Percentiles rank a stretch among this genome's conserved stretches.
phyloP scores from a whole-genome alignment of 2,329 filamentous ascomycete species.

The Cladosporium sp. region DNA sequence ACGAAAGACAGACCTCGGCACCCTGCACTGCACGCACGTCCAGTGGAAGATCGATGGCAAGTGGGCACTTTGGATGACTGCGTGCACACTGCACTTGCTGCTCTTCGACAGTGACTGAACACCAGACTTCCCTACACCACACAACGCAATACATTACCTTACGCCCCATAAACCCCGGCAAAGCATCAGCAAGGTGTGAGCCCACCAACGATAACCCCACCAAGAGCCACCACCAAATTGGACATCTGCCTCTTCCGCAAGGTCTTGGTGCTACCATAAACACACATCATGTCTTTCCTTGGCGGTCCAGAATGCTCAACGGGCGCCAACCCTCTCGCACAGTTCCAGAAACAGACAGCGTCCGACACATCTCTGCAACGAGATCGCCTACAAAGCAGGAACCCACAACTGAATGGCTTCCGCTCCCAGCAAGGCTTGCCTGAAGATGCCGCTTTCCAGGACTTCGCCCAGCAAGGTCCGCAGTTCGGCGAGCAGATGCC shows the following conservation, averaged over 20 bases:
- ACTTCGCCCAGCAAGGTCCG: slow-evolving; percentile 78
- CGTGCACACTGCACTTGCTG: neutral
- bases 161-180: neutral
- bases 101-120: neutral
- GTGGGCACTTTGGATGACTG: neutral
- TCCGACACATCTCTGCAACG: slow-evolving; percentile 93
- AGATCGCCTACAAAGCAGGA: slow-evolving; percentile 60
- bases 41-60: too few relatives aligned
- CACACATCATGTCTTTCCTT: slow-evolving; percentile 77
- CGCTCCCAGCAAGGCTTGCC: slow-evolving; percentile 25
- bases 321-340: slow-evolving; percentile 89
- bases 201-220: neutral
- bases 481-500: slow-evolving; percentile 51
- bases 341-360: slow-evolving; percentile 95
- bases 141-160: neutral
- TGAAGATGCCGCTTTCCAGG: slow-evolving; percentile 37
- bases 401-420: slow-evolving; percentile 29
- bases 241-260: too few relatives aligned
- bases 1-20: neutral
- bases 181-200: neutral
- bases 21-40: too few relatives aligned
- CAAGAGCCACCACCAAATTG: too few relatives aligned
- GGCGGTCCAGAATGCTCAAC: slow-evolving; percentile 96
- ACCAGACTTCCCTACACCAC: too few relatives aligned
- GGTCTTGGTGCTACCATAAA: too few relatives aligned